Conservation (phyloP, 177 flowering plant genomes). For the Vitis hybrid region DNA sequence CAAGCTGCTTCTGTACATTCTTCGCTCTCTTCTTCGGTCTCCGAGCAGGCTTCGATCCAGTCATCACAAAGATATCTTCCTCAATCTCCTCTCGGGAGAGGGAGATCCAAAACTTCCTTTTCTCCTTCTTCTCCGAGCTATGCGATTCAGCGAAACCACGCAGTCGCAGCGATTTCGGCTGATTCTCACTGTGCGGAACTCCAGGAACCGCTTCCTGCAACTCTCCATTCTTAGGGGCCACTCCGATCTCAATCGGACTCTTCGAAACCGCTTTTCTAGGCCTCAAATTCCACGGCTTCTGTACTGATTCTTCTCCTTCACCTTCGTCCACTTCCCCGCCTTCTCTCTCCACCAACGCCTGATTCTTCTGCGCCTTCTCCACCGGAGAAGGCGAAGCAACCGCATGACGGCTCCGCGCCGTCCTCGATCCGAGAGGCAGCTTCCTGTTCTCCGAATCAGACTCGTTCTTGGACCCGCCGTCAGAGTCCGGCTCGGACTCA, state of each 20-base stretch:
- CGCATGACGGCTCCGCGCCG: slow-evolving; percentile 16
- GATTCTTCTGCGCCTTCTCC: slow-evolving; percentile 9
- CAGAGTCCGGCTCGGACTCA: slow-evolving; percentile 11
- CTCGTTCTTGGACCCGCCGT: slow-evolving; percentile 6
- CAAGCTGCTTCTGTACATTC: slow-evolving; percentile 47
- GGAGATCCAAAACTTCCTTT: slow-evolving; percentile 44
- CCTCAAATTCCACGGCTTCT: slow-evolving; percentile 62
- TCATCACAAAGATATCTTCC: slow-evolving; percentile 46
- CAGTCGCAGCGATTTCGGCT: slow-evolving; percentile 36
- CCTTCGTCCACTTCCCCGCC: slow-evolving; percentile 9
- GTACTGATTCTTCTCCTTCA: slow-evolving; percentile 16
- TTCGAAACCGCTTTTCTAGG: slow-evolving; percentile 35
- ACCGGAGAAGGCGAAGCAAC: slow-evolving; percentile 5
- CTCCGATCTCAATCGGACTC: slow-evolving; percentile 4
- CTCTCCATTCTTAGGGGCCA: slow-evolving; percentile 4
- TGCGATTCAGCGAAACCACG: slow-evolving; percentile 26
- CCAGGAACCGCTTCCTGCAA: not conserved
- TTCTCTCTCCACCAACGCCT: slow-evolving; percentile 1
- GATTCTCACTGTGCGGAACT: slow-evolving; percentile 8
- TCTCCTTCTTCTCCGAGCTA: slow-evolving; percentile 31
- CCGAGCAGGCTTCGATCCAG: slow-evolving; percentile 47
- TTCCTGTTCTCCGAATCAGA: slow-evolving; percentile 7
- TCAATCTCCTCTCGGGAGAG: slow-evolving; percentile 57
- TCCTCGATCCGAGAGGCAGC: slow-evolving; percentile 17
- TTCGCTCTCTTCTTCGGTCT: slow-evolving; percentile 46